A percentile compares a stretch with the other conserved stretches of the same genome.
Evolutionary conservation across 2,329 filamentous ascomycete genomes (phyloP).

Genomic region (Helotiales sp.): DNA sequence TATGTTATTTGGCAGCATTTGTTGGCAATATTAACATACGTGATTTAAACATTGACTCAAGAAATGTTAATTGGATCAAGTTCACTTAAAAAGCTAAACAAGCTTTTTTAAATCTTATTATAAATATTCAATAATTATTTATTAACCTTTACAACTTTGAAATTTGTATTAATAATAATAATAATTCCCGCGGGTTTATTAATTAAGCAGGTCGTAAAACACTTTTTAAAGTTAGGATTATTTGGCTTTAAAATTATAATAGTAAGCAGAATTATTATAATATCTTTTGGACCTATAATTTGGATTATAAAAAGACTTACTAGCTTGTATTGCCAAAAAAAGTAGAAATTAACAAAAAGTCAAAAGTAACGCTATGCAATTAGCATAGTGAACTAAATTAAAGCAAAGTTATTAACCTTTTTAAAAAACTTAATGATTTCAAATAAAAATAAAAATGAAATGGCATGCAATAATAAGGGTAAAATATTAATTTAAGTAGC

Average conservation of each 20-base stretch:
- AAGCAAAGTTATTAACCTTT: neutral
- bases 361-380: slow-evolving; percentile 4
- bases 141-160: neutral
- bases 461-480: neutral
- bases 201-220: neutral
- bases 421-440: neutral
- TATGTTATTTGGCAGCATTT: neutral
- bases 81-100: too few relatives aligned
- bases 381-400: neutral
- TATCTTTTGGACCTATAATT: neutral
- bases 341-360: neutral
- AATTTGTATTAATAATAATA: neutral
- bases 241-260: neutral
- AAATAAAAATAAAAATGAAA: slow-evolving; percentile 8
- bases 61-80: too few relatives aligned
- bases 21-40: neutral
- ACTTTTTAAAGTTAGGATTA: slow-evolving; percentile 2
- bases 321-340: neutral
- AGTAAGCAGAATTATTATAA: neutral
- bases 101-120: neutral
- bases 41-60: neutral
- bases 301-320: neutral
- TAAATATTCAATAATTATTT: slow-evolving; percentile 3
- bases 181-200: neutral
- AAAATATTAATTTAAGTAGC: slow-evolving; percentile 7